Base-by-base conservation (phyloP, 805 yeast species). In the Brettanomyces bruxellensis region DNA sequence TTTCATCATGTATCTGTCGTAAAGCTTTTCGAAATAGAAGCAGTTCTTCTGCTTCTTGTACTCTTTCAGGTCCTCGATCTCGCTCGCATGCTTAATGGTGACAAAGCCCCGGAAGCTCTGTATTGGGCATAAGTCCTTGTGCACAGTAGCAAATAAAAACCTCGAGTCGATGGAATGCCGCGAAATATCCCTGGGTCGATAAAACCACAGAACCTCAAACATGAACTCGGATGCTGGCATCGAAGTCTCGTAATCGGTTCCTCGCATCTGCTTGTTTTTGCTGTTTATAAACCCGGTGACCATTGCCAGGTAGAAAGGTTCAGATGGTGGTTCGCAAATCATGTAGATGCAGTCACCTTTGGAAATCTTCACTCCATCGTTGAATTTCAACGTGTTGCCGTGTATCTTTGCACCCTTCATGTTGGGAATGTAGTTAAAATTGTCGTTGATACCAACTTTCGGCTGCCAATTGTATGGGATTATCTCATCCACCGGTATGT, bases 261-360 rank as follows among this genome's bases (percentile, higher is more conserved):
- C 24, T n/a, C 34, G 7, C 25, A 12, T 24, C 3, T 22, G 34
- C 24, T 30, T 47, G 45, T 61, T 63, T 45, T 68, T 71, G 53
- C 68, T 73, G 44, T 62, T 62, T 3, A 70, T 71, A 53, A 89
- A 87, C 13, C 90, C 93, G 71, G 86, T 76, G 37, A 91, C 73
- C 38, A 91, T 71, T 1, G 95, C 98, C 40, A 93, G 76, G 56
- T 88, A 86, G 68, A 85, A 93, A 0, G 98, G 97, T 56, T 88
- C 96, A 2, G 95, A 93, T 0, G 96, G 88, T 1, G 96, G 96
- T 61, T 88, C 96, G 51, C 93, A 79, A 11, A 90, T 73, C 80
- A 90, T 79, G 60, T 85, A 89, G 8, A 89, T 82, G 49, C 72
- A 79, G 47, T 89, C 95, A 45, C 78, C 78, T 50, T 76, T 77